Conservation (phyloP, 1,284 basidiomycete genomes). For the Ustilago xerochloae region DNA sequence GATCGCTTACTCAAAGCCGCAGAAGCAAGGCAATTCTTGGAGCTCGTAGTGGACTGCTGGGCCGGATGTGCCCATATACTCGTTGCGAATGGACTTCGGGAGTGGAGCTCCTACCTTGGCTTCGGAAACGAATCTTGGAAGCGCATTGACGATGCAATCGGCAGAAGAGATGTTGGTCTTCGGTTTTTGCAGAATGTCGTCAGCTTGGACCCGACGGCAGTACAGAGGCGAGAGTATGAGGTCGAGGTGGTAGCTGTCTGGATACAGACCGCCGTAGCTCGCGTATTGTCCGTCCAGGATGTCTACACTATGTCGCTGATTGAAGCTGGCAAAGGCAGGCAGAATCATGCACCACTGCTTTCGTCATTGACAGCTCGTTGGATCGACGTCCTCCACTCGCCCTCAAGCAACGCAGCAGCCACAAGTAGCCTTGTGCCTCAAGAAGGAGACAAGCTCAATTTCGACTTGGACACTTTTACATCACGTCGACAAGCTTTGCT, state of each 20-base stretch:
- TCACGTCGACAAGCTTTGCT: slow-evolving; percentile 5
- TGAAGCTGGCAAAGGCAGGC: background rate
- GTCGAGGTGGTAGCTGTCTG: slow-evolving; percentile 54
- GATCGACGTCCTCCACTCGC: background rate
- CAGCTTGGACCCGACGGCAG: slow-evolving; percentile 73
- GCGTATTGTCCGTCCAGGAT: slow-evolving; percentile 48
- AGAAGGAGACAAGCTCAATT: background rate
- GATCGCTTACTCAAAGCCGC: slow-evolving; percentile 56
- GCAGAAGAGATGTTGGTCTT: slow-evolving; percentile 76
- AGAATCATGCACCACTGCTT: slow-evolving; percentile 3
- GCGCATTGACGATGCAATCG: slow-evolving; percentile 73
- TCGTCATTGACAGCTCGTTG: slow-evolving; percentile 1
- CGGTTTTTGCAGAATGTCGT: slow-evolving; percentile 78
- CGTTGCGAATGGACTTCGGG: slow-evolving; percentile 75
- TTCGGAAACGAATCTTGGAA: slow-evolving; percentile 75
- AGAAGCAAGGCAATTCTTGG: slow-evolving; percentile 68
- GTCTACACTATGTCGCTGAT: slow-evolving; percentile 40
- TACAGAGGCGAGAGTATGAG: slow-evolving; percentile 26
- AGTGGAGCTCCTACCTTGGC: slow-evolving; percentile 77
- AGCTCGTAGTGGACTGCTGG: slow-evolving; percentile 81
- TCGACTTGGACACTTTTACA: slow-evolving; percentile 28
- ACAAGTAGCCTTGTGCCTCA: background rate
- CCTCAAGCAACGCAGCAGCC: background rate
- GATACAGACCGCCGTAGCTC: slow-evolving; percentile 54
- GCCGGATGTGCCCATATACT: slow-evolving; percentile 78